These are phyloP conservation scores for Boletus subparvulus DNA, from an alignment of 768 basidiomycete genomes.

Conservation along the genomic window DNA sequence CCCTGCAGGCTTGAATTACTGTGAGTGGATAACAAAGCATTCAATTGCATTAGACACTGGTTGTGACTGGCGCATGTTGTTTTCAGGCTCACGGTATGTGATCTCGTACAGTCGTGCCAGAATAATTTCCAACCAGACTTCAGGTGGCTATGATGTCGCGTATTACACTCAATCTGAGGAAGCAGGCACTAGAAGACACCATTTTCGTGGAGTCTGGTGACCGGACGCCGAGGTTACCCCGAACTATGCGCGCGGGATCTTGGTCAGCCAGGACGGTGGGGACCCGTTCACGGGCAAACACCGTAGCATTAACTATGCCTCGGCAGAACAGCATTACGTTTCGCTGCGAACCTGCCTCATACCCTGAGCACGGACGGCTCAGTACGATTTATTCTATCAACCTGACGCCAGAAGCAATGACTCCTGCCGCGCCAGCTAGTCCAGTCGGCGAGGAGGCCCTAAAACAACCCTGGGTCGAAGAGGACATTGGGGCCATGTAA, in stretches of 20 bases:
- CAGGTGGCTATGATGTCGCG: conserved; percentile 68
- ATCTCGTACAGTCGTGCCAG: background rate
- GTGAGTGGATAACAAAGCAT: conserved; percentile 25
- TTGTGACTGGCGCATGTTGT: conserved; percentile 35
- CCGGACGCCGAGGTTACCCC: background rate
- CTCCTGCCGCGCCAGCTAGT: background rate
- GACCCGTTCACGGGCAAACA: background rate
- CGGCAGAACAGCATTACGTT: background rate
- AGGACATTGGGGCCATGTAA: background rate
- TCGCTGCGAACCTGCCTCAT: background rate
- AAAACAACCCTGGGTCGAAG: background rate
- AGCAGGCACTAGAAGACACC: conserved; percentile 19
- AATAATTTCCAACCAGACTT: background rate
- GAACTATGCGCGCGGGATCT: background rate
- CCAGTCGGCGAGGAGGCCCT: background rate
- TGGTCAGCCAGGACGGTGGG: background rate
- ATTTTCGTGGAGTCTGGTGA: background rate
- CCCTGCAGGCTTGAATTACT: conserved; percentile 39
- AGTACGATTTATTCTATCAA: background rate
- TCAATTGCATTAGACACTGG: conserved; percentile 16
- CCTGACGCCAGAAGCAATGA: background rate
- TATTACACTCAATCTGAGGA: conserved; percentile 61
- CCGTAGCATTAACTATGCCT: background rate
- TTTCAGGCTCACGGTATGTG: conserved; percentile 16
- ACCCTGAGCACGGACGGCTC: background rate